These are phyloP conservation scores for Ustilago nuda DNA, from an alignment of 1,284 basidiomycete genomes.

Conservation along the genomic window DNA sequence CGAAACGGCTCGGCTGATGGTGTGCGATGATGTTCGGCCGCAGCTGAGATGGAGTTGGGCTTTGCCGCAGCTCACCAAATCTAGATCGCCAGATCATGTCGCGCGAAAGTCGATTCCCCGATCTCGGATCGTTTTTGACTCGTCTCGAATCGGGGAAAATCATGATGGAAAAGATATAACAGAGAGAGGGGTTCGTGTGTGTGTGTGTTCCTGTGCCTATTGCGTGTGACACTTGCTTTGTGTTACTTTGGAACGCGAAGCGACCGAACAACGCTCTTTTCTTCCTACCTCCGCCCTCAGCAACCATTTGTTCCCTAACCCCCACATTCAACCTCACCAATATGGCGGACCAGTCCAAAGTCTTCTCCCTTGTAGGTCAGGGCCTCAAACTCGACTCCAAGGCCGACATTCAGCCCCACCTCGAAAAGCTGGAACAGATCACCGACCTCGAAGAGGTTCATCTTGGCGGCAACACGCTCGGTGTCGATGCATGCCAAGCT, in stretches of 20 bases:
- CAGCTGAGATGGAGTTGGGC: conserved; percentile 5
- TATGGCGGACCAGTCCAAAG: conserved; percentile 42
- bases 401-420: conserved; percentile 82
- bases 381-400: conserved; percentile 84
- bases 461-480: conserved; percentile 95
- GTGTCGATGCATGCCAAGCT: conserved; percentile 87
- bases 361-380: conserved; percentile 58
- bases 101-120: conserved; percentile 20
- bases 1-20: neutral
- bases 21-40: neutral
- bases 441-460: conserved; percentile 83
- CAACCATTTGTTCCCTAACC: neutral
- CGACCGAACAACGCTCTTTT: conserved; percentile 7
- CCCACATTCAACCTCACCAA: neutral
- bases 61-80: conserved; percentile 39
- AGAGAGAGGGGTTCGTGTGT: neutral
- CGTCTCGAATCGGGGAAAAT: neutral
- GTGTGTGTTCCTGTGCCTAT: neutral
- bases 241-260: conserved; percentile 6
- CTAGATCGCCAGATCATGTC: conserved; percentile 12
- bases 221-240: neutral
- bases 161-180: conserved; percentile 16
- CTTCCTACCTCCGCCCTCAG: neutral
- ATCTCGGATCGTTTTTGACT: no score
- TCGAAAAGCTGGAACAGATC: conserved; percentile 73